Conservation (phyloP, 2,329 filamentous ascomycete species). For the Stachybotrys chartarum region DNA sequence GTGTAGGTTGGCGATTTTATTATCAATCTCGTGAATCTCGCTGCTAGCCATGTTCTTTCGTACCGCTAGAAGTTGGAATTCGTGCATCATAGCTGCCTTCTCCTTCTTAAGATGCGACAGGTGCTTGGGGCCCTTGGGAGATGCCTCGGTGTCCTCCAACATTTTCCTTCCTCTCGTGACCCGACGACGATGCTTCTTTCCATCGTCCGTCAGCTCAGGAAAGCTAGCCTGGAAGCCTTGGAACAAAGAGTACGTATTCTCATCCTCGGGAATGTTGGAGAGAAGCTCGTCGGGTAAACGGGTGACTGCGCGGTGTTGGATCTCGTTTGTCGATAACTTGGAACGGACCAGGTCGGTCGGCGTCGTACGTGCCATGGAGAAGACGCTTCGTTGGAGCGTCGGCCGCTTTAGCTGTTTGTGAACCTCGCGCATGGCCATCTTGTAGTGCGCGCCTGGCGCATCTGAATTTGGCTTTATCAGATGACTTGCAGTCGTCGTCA, state of each 20-base stretch:
- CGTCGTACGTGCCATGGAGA: conserved; percentile 82
- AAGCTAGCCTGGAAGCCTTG: conserved; percentile 92
- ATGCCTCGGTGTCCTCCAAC: conserved; percentile 55
- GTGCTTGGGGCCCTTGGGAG: conserved; percentile 53
- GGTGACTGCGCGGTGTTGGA: conserved; percentile 85
- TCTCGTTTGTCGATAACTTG: conserved; percentile 83
- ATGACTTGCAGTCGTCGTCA: conserved; percentile 86
- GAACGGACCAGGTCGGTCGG: conserved; percentile 93
- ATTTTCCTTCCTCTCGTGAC: conserved; percentile 71
- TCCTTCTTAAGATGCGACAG: conserved; percentile 73
- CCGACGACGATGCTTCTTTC: conserved; percentile 63
- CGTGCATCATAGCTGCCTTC: conserved; percentile 70
- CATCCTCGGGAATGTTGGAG: conserved; percentile 77
- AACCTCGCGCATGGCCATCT: conserved; percentile 80
- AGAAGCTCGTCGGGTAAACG: conserved; percentile 88
- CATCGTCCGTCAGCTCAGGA: conserved; percentile 62
- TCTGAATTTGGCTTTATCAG: conserved; percentile 63
- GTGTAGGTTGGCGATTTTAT: conserved; percentile 88
- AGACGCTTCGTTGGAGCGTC: conserved; percentile 78
- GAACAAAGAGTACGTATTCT: conserved; percentile 85
- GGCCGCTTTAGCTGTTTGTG: conserved; percentile 84
- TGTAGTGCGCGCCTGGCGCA: conserved; percentile 61
- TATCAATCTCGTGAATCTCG: conserved; percentile 94
- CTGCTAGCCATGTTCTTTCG: conserved; percentile 97
- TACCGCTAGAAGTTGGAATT: conserved; percentile 83